These are phyloP conservation scores for Ramaria sp. DNA, from an alignment of 768 basidiomycete species.

Conservation along the genomic window DNA sequence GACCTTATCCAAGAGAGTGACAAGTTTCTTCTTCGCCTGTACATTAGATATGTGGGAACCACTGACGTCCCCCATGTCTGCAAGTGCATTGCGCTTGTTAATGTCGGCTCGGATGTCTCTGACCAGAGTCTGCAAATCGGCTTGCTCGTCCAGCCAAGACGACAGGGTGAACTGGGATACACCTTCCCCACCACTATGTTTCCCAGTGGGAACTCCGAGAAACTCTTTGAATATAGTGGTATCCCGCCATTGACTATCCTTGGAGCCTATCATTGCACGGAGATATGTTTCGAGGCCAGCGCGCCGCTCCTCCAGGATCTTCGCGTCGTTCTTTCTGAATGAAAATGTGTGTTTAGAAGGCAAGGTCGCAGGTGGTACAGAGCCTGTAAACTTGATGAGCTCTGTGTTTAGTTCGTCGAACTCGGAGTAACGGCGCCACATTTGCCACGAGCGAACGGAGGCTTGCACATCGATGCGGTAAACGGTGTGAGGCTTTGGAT, in stretches of 20 bases:
- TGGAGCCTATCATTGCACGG: conserved; percentile 71
- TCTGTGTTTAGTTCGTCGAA: conserved; percentile 82
- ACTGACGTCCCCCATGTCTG: conserved; percentile 59
- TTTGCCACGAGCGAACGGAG: conserved; percentile 84
- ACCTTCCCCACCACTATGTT: conserved; percentile 27
- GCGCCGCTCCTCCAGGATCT: conserved; percentile 64
- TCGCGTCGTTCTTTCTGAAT: conserved; percentile 39
- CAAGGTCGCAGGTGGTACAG: conserved; percentile 67
- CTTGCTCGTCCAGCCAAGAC: conserved; percentile 86
- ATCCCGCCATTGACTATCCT: conserved; percentile 78
- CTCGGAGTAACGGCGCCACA: conserved; percentile 92
- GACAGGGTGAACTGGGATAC: conserved; percentile 53
- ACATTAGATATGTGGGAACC: conserved; percentile 74
- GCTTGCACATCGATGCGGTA: conserved; percentile 80
- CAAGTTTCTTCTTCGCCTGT: conserved; percentile 76
- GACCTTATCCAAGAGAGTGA: conserved; percentile 64
- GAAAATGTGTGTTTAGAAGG: conserved; percentile 79
- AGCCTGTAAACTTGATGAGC: conserved; percentile 66
- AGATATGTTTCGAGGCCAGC: conserved; percentile 74
- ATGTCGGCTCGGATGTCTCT: conserved; percentile 79
- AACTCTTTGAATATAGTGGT: conserved; percentile 74
- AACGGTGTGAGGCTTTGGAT: conserved; percentile 71
- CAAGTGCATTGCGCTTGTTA: conserved; percentile 78
- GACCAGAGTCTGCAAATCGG: conserved; percentile 61
- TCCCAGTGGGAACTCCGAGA: conserved; percentile 67